A percentile compares a stretch with the other conserved stretches of the same genome.
These are phyloP conservation scores for Parvularia atlantis DNA, from an alignment of 78 protist species.

Conservation along the genomic window DNA sequence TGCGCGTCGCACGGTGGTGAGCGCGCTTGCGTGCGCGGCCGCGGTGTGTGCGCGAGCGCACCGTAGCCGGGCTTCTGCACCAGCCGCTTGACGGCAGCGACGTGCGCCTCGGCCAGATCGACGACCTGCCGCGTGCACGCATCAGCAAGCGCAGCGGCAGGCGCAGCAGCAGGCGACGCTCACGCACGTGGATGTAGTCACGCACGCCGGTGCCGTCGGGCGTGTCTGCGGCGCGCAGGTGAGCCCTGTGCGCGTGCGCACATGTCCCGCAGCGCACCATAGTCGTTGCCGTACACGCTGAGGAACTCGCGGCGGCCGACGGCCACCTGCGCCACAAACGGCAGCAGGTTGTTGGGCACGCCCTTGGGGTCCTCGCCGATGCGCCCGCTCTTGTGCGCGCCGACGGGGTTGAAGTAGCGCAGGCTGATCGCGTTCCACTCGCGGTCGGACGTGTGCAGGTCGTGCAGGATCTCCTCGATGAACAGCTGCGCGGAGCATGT, in stretches of 20 bases:
- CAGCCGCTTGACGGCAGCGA: slow-evolving; percentile 53
- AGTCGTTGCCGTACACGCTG: slow-evolving; percentile 89
- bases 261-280: too few species aligned
- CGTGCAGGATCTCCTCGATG: slow-evolving; percentile 79
- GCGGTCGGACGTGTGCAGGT: slow-evolving; percentile 22
- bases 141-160: too few species aligned
- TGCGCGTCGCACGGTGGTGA: background rate
- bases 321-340: slow-evolving; percentile 83
- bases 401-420: slow-evolving; percentile 97
- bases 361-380: slow-evolving; percentile 97
- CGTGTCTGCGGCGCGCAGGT: too few species aligned
- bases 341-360: slow-evolving; percentile 91
- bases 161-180: too few species aligned
- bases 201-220: slow-evolving; percentile 96
- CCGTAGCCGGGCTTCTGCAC: background rate
- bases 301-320: slow-evolving; percentile 67
- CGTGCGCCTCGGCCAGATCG: slow-evolving; percentile 87
- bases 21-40: too few species aligned
- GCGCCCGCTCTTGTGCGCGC: slow-evolving; percentile 86
- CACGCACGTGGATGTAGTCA: slow-evolving; percentile 91
- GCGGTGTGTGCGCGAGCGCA: background rate
- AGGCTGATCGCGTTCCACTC: slow-evolving; percentile 53
- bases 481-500: too few species aligned
- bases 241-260: too few species aligned
- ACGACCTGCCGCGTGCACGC: too few species aligned